phyloP scores from a whole-genome alignment of 768 basidiomycete species.

The Tubosaeta sp. region DNA sequence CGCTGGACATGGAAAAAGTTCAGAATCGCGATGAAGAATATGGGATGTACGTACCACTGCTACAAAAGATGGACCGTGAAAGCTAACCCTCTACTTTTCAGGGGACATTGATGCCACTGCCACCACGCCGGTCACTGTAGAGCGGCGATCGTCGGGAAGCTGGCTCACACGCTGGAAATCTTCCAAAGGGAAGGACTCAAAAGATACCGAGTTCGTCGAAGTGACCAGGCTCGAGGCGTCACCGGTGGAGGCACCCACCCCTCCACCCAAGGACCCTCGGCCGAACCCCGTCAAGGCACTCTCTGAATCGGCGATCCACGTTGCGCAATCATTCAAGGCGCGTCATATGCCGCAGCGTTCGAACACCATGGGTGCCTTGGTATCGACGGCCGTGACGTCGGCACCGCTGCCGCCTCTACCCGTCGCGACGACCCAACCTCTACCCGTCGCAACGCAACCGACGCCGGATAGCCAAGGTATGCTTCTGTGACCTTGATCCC shows the following conservation, averaged over 20 bases:
- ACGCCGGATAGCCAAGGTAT: conserved; percentile 17
- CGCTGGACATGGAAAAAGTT: conserved; percentile 84
- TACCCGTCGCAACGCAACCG: conserved; percentile 16
- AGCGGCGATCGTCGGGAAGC: conserved; percentile 43
- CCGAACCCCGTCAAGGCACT: conserved; percentile 33
- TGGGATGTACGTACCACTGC: conserved; percentile 61
- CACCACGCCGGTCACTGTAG: conserved; percentile 60
- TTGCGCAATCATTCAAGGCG: conserved; percentile 25
- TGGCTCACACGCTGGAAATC: conserved; percentile 51
- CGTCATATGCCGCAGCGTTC: conserved; percentile 29
- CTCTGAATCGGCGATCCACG: conserved; percentile 30
- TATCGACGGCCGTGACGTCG: conserved; percentile 7
- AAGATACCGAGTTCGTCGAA: conserved; percentile 32
- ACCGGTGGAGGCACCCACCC: conserved; percentile 1
- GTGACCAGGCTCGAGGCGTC: conserved; percentile 20
- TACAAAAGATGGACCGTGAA: background rate
- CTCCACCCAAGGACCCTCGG: conserved; percentile 30
- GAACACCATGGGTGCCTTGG: conserved; percentile 26
- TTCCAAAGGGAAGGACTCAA: conserved; percentile 32
- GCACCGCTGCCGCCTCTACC: conserved; percentile 18
- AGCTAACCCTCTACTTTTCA: conserved; percentile 22
- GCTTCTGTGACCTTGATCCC: background rate
- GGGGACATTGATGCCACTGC: conserved; percentile 63
- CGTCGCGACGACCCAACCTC: conserved; percentile 12
- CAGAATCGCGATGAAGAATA: conserved; percentile 70